These are phyloP conservation scores for Lichina pygmaea DNA, from an alignment of 495 filamentous ascomycete genomes.

Conservation along the genomic window DNA sequence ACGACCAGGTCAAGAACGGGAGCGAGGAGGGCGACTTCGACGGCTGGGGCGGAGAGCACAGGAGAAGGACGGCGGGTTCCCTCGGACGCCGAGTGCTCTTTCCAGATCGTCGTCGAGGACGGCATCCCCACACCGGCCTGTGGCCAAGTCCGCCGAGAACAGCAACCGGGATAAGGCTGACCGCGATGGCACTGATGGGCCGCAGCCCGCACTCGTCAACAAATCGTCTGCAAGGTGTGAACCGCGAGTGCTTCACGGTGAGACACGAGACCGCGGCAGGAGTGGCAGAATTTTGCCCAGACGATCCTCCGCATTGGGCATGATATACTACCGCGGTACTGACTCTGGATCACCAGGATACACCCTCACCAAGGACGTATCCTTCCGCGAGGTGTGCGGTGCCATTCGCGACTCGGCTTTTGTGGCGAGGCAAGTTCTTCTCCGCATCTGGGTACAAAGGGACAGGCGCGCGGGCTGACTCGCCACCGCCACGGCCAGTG, in stretches of 20 bases:
- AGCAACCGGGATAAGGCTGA: not conserved
- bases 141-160: too few species aligned
- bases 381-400: conserved; percentile 60
- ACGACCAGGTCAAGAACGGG: conserved; percentile 10
- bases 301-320: too few species aligned
- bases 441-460: not conserved
- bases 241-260: conserved; percentile 2
- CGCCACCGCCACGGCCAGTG: conserved; percentile 10
- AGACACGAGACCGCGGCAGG: too few species aligned
- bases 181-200: not conserved
- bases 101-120: too few species aligned
- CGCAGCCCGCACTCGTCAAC: not conserved
- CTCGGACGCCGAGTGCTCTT: not conserved
- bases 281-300: too few species aligned
- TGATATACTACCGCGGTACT: too few species aligned
- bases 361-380: conserved; percentile 65
- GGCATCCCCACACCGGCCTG: too few species aligned
- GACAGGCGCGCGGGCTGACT: not conserved
- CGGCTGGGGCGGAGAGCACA: conserved; percentile 1
- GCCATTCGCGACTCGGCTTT: conserved; percentile 63
- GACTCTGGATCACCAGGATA: conserved; percentile 39
- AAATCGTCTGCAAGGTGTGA: not conserved
- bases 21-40: conserved; percentile 1
- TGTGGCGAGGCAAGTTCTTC: conserved; percentile 14
- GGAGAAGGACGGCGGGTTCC: conserved; percentile 1